Conservation (phyloP, 768 basidiomycete species). For the Glaciozyma antarctica region DNA sequence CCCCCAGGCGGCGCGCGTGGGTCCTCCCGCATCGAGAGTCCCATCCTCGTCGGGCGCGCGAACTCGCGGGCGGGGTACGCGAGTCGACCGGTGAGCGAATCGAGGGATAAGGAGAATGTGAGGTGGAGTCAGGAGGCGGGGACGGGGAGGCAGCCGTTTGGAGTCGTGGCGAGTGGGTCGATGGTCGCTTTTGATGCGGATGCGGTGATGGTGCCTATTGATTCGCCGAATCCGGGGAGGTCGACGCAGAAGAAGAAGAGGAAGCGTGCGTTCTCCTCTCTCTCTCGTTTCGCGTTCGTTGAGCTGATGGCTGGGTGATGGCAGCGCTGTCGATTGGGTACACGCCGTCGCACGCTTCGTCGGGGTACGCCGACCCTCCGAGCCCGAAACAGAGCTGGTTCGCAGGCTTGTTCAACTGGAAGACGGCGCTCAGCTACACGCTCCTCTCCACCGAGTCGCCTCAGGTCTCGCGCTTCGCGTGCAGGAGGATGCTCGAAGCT, state of each 20-base stretch:
- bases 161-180: slow-evolving; percentile 6
- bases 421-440: slow-evolving; percentile 47
- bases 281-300: no score
- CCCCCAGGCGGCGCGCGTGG: slow-evolving; percentile 8
- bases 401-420: slow-evolving; percentile 76
- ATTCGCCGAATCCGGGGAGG: slow-evolving; percentile 9
- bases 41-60: not conserved
- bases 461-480: slow-evolving; percentile 61
- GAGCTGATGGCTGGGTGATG: not conserved
- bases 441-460: slow-evolving; percentile 42
- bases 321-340: slow-evolving; percentile 1
- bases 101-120: slow-evolving; percentile 25
- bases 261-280: slow-evolving; percentile 10
- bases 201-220: slow-evolving; percentile 22
- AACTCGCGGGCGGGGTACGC: not conserved
- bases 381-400: slow-evolving; percentile 69
- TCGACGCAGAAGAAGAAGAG: slow-evolving; percentile 17
- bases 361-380: slow-evolving; percentile 32
- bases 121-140: slow-evolving; percentile 4
- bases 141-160: not conserved
- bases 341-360: slow-evolving; percentile 12
- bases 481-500: slow-evolving; percentile 59
- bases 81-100: not conserved
- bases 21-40: slow-evolving; percentile 5
- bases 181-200: slow-evolving; percentile 15